Evolutionary conservation across 2,329 filamentous ascomycete species (phyloP), one percentile per base, ranked within the genome.

Genomic region (Lachnellula arida): DNA sequence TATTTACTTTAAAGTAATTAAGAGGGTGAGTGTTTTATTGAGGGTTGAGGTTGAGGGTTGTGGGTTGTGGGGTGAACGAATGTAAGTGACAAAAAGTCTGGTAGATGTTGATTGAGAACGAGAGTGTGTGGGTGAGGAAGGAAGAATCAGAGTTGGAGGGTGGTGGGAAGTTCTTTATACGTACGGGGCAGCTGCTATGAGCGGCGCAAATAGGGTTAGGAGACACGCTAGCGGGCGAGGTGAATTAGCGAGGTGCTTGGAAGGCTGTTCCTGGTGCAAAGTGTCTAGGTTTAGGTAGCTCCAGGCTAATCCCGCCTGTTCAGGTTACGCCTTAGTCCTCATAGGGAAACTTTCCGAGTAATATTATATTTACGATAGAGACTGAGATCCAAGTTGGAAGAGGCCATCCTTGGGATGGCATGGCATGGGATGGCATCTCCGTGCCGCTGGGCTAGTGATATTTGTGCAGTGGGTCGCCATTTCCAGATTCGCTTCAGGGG

Each of bases 21-120:
- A 46, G 46, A 59, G 51, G 58, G 55, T 59, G 52, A 47, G 50
- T 47, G 49, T 49, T 39, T 19, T 22, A 53, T 51, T 46, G 43
- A 37, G 39, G 22, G 22, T 22, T 22, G 22, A 22, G 22, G 22
- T 22, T 2, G 22, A 32, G 50, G 56, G 56, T 49, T 63, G 51
- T 52, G 53, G 57, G 53, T 61, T 60, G 48, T 57, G 54, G 42
- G 46, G 57, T 66, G 58, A 68, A 67, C 64, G 65, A 67, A 65
- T 68, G 65, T 66, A 65, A 67, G 51, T 65, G 66, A 67, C 65
- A 65, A 63, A 65, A 64, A 63, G 65, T 66, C 65, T 55, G 55
- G 58, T 53, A 51, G 49, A 49, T 17, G 14, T 46, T 51, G 54
- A 46, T 44, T 49, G 48, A 51, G 34, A 61, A 54, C 42, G 53